Evolutionary conservation across 2,329 filamentous ascomycete species (phyloP), one percentile per base, ranked within the genome.

Genomic region (Ophioceras dolichostomum): DNA sequence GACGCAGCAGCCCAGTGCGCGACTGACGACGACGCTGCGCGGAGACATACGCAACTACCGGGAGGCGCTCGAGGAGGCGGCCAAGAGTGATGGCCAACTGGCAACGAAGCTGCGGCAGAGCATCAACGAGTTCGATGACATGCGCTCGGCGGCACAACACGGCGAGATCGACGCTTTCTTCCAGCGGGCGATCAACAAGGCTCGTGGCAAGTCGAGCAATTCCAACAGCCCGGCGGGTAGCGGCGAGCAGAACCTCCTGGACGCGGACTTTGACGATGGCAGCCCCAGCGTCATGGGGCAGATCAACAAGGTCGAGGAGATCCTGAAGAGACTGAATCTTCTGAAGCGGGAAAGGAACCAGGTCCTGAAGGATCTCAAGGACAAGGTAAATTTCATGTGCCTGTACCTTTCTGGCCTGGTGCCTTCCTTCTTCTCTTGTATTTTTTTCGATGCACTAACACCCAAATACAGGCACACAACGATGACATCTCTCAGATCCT

Each of bases 401-500:
- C 22, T 18, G 10, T 14, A 16, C 6, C 4, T 26, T 19, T 5
- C 21, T 7, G 10, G 5, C 13, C 2, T 24, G 31, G 17, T n/a
- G n/a, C n/a, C n/a, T n/a, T n/a, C n/a, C n/a, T n/a, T n/a, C n/a
- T n/a, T n/a, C n/a, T n/a, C n/a, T n/a, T n/a, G n/a, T n/a, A n/a
- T n/a, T n/a, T n/a, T n/a, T n/a, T n/a, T 4, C 12, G n/a, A n/a
- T n/a, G n/a, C n/a, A n/a, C n/a, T n/a, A n/a, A n/a, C n/a, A n/a
- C n/a, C n/a, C n/a, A n/a, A n/a, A n/a, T 14, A 9, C 37, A 95
- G 89, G 81, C 89, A 37, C 89, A 94, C 60, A 86, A 83, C 46
- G 93, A 98, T 52, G 93, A 98, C 51, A 98, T 98, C 45, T 95
- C 88, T 5, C 91, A 94, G 52, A 88, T 96, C 10, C 68, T 98